These are phyloP conservation scores for Cordia subcordata DNA, from an alignment of 257 asterid genomes.

Conservation along the genomic window DNA sequence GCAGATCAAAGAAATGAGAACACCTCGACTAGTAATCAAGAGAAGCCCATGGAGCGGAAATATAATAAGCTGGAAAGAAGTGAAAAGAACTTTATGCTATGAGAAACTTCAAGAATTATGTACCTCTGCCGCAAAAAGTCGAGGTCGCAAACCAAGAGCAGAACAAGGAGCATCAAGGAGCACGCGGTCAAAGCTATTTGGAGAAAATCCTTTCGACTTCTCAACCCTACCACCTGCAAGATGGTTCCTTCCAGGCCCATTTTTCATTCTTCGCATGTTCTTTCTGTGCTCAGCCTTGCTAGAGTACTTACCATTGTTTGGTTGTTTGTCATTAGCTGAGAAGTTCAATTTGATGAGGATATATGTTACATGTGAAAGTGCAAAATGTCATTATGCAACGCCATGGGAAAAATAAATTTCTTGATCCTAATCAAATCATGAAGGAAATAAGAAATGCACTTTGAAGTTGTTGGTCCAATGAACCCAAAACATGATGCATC, in stretches of 20 bases:
- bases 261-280: constrained; percentile 50
- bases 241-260: constrained; percentile 78
- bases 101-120: constrained; percentile 10
- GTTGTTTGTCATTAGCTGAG: constrained; percentile 37
- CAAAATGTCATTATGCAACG: no score
- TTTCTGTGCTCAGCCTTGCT: constrained; percentile 59
- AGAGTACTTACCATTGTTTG: constrained; percentile 29
- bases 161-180: constrained; percentile 99
- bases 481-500: not conserved
- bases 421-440: no score
- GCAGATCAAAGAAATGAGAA: no score
- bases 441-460: no score
- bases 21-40: no score
- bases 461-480: not conserved
- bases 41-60: no score
- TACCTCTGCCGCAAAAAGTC: constrained; percentile 91
- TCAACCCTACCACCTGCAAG: constrained; percentile 70
- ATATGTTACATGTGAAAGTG: not conserved
- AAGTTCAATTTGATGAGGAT: not conserved
- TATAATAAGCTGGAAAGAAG: no score
- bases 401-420: not conserved
- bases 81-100: not conserved
- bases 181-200: constrained; percentile 92
- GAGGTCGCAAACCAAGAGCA: constrained; percentile 97
- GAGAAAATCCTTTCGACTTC: constrained; percentile 71